Conservation (phyloP, 176 grass and related monocot genomes). For the Avena insularis region DNA sequence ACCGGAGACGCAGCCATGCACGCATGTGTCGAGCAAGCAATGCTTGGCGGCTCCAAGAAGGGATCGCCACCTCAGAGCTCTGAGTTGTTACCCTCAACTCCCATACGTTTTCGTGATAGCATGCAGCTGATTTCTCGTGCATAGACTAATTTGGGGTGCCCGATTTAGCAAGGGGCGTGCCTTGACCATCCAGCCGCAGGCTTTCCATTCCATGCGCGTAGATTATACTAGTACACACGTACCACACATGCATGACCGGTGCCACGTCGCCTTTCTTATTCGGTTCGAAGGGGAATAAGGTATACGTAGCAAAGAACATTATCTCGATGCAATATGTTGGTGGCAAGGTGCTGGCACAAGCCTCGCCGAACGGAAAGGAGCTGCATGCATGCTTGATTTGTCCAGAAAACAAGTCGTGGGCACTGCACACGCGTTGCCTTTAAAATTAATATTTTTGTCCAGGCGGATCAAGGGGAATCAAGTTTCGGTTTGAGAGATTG, state of each 20-base stretch:
- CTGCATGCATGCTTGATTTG: neutral
- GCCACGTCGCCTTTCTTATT: constrained; percentile 28
- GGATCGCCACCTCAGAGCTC: neutral
- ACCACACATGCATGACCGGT: neutral
- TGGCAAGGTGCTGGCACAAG: neutral
- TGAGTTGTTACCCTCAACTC: constrained; percentile 2
- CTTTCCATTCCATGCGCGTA: neutral
- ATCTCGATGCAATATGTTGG: neutral
- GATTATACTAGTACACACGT: too few species aligned
- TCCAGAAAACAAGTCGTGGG: neutral
- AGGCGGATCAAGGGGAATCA: neutral
- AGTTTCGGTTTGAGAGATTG: neutral
- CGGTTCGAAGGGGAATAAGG: neutral
- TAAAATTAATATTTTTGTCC: neutral
- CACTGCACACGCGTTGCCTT: neutral
- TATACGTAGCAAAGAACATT: neutral
- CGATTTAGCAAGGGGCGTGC: constrained; percentile 10
- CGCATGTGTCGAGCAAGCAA: neutral
- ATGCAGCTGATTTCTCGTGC: neutral
- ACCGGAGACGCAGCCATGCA: neutral
- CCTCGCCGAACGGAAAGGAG: neutral
- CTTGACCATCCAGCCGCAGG: constrained; percentile 35
- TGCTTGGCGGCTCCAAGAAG: neutral
- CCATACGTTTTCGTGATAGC: neutral
- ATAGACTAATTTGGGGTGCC: neutral